Evolutionary conservation across 805 yeast species (phyloP), one percentile per base, ranked within the genome.

Genomic region (Kodamaea kakaduensis): DNA sequence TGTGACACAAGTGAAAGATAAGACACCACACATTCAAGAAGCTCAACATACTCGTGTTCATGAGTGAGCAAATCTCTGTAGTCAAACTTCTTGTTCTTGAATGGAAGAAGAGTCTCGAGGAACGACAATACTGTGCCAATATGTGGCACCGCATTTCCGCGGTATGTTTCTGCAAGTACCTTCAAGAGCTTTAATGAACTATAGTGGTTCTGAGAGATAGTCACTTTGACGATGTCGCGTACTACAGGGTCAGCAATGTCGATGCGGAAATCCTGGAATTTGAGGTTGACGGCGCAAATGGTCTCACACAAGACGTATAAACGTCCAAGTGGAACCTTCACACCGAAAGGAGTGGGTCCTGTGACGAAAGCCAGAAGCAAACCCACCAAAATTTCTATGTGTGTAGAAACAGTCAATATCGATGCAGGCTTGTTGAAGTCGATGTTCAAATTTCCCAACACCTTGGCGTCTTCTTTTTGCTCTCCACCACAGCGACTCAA

Each of bases 311-410:
- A 41, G 6, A 64, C 52, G 4, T 81, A 50, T 3, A 82, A 51
- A 29, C 60, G 48, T 1, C 90, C 89, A 9, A 85, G 43, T 3
- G 94, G 93, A 6, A 84, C 67, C 42, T 69, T 64, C 6, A 79
- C 69, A 9, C 78, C 63, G 46, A 64, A 69, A 25, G 73, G 75
- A 1, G 87, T 77, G 17, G 76, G 71, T 6, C 75, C 61, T 3
- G 69, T 57, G 58, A 38, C 53, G 44, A 43, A 83, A 34, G 37
- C 81, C 38, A 33, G 32, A 22, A 64, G 44, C 18, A 64, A 46
- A 19, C 63, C 63, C 22, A 69, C 54, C 23, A 84, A 57, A 4
- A 72, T 46, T 8, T 63, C 55, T 8, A 82, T 42, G 52, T 88
- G 66, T 25, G 64, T 58, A 3, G 80, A 70, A 15, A 83, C 67